A percentile compares a stretch with the other conserved stretches of the same genome.
Evolutionary conservation across 176 grass and related monocot species (phyloP).

Genomic region (Pharus latifolius): DNA sequence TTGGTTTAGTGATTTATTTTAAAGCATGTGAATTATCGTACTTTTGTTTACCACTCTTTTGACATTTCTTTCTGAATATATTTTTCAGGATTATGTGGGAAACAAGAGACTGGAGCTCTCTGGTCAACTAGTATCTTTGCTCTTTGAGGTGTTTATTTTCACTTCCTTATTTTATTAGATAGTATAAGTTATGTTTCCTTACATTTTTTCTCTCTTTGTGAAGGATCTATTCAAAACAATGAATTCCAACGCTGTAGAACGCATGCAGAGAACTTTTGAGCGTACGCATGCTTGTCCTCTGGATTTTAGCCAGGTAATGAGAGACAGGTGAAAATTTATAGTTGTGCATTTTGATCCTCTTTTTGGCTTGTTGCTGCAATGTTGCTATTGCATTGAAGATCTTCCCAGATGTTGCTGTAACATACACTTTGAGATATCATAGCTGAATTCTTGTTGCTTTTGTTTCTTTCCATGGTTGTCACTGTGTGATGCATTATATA

Average conservation of each 20-base stretch:
- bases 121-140: constrained; percentile 82
- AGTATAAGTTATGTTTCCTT: background rate
- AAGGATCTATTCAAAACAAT: constrained; percentile 99
- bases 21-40: background rate
- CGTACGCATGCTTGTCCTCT: constrained; percentile 50
- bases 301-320: constrained; percentile 69
- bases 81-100: constrained; percentile 86
- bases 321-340: background rate
- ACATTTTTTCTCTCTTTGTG: background rate
- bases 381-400: background rate
- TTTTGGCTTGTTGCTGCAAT: background rate
- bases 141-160: constrained; percentile 71
- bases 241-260: constrained; percentile 37
- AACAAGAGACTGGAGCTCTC: constrained; percentile 96
- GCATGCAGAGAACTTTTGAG: constrained; percentile 44
- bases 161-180: background rate
- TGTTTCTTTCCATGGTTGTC: background rate
- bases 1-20: background rate
- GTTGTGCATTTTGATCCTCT: background rate
- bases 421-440: background rate
- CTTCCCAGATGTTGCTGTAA: background rate
- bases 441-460: background rate
- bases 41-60: background rate
- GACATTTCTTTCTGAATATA: constrained; percentile 17
- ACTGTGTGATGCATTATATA: background rate